A percentile compares a stretch with the other conserved stretches of the same genome.
These are phyloP conservation scores for Sanghuangporus sanghuang DNA, from an alignment of 1,284 basidiomycete genomes.

Conservation along the genomic window DNA sequence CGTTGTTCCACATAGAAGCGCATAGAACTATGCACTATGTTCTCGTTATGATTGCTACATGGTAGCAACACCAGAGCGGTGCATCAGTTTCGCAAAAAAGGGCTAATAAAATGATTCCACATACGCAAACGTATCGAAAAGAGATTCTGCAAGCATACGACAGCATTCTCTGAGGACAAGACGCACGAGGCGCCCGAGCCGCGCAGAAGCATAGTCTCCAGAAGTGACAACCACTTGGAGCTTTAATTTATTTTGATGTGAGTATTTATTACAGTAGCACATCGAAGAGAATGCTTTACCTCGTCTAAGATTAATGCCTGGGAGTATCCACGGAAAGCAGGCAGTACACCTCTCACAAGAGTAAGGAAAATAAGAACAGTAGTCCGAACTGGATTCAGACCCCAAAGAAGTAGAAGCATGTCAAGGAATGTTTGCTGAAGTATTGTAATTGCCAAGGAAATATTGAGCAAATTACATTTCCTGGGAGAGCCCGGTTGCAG, in stretches of 20 bases:
- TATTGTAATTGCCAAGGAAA: constrained; percentile 51
- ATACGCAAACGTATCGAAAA: constrained; percentile 69
- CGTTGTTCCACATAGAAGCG: constrained; percentile 68
- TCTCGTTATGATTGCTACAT: constrained; percentile 61
- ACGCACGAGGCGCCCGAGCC: constrained; percentile 33
- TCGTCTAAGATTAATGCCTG: constrained; percentile 80
- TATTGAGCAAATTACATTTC: constrained; percentile 47
- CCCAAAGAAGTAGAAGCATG: constrained; percentile 55
- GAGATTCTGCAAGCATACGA: constrained; percentile 56
- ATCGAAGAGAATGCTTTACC: constrained; percentile 35
- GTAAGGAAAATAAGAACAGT: constrained; percentile 62
- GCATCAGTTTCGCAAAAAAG: constrained; percentile 4
- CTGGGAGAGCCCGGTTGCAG: constrained; percentile 61
- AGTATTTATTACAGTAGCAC: background rate
- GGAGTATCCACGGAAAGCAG: constrained; percentile 76
- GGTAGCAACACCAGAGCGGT: background rate
- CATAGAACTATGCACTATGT: constrained; percentile 61
- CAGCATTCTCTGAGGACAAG: constrained; percentile 55
- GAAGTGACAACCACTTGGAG: constrained; percentile 61
- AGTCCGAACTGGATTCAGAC: constrained; percentile 60
- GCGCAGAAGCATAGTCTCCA: constrained; percentile 59
- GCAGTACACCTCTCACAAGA: constrained; percentile 64
- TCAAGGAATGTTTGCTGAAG: constrained; percentile 48
- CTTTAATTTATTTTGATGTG: constrained; percentile 31
- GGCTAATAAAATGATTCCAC: constrained; percentile 27